Percentiles rank a stretch among this genome's conserved stretches.
Evolutionary conservation across 805 yeast species (phyloP).

Genomic region (Yamadazyma tumulicola): DNA sequence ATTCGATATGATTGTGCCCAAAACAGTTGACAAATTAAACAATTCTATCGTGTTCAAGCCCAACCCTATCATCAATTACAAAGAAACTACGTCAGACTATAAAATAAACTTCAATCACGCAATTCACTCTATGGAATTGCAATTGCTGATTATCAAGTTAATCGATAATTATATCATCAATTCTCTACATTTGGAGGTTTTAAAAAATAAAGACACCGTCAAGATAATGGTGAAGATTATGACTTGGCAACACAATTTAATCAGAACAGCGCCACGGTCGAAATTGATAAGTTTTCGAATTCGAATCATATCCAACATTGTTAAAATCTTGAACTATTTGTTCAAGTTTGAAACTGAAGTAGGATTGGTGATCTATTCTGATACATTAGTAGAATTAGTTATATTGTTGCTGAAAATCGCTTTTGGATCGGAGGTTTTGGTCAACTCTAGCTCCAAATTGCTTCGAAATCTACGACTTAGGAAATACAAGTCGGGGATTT

Average conservation of each 20-base stretch:
- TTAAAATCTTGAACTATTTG: conserved; percentile 37
- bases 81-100: not conserved
- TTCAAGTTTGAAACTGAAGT: conserved; percentile 30
- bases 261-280: conserved; percentile 45
- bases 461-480: conserved; percentile 32
- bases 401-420: conserved; percentile 53
- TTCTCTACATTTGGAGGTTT: conserved; percentile 20
- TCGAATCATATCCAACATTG: conserved; percentile 37
- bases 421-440: conserved; percentile 40
- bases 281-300: conserved; percentile 33
- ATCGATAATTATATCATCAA: conserved; percentile 44
- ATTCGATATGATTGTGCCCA: conserved; percentile 42
- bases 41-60: conserved; percentile 22
- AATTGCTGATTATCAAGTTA: conserved; percentile 43
- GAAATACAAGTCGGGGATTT: conserved; percentile 28
- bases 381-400: conserved; percentile 43
- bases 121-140: conserved; percentile 38
- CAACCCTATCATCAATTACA: conserved; percentile 20
- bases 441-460: conserved; percentile 34
- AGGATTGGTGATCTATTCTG: conserved; percentile 35
- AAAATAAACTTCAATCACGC: conserved; percentile 31
- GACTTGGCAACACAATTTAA: conserved; percentile 46
- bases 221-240: conserved; percentile 40
- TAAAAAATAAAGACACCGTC: conserved; percentile 37
- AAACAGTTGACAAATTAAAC: conserved; percentile 18